phyloP scores from a whole-genome alignment of 2,329 filamentous ascomycete genomes.

The Aspergillus fumigatiaffinis region DNA sequence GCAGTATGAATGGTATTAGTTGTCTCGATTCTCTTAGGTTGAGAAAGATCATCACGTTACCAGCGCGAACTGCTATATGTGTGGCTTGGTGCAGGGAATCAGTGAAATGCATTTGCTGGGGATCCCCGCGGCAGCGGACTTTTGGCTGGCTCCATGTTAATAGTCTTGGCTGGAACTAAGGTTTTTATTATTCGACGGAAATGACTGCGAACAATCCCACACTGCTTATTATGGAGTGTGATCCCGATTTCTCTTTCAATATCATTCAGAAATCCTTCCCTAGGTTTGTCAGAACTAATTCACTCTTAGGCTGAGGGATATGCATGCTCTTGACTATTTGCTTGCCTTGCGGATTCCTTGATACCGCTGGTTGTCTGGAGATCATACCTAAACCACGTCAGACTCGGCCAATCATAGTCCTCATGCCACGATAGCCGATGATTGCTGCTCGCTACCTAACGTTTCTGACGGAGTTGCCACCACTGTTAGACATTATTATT shows the following conservation, averaged over 20 bases:
- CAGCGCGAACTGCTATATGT: neutral
- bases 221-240: neutral
- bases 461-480: neutral
- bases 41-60: neutral
- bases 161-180: neutral
- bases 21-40: neutral
- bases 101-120: neutral
- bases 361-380: conserved; percentile 11
- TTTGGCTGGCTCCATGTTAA: neutral
- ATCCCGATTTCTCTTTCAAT: neutral
- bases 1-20: neutral
- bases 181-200: neutral
- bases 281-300: neutral
- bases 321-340: neutral
- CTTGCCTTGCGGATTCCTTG: neutral
- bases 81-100: neutral
- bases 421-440: conserved; percentile 6
- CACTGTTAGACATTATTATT: neutral
- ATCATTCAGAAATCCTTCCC: neutral
- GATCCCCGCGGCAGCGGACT: neutral
- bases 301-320: neutral
- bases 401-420: conserved; percentile 9
- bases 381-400: conserved; percentile 5
- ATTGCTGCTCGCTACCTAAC: conserved; percentile 7
- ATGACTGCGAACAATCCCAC: neutral